Base-by-base conservation (phyloP, 768 basidiomycete species). In the Phanerodontia chrysosporium region DNA sequence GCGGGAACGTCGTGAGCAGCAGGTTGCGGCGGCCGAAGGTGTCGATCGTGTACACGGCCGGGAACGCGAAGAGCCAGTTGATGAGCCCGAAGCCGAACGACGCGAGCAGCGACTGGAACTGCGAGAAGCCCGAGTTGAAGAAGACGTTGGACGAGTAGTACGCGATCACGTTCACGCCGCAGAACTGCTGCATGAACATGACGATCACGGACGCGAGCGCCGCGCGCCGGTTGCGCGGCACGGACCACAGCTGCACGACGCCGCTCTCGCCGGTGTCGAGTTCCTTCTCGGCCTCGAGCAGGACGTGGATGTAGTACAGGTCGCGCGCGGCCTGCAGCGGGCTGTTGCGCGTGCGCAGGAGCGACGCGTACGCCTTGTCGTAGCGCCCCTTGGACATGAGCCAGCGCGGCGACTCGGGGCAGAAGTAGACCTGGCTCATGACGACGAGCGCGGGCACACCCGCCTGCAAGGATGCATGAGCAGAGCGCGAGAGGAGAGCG, bases 71-170 rank as follows among this genome's bases (percentile, higher is more conserved):
- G 27, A 74, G 36, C 63, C 71, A 75, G 65, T 77, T 77, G 62
- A 76, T 62, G 53, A 76, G 72, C 12, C 84, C 85, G 67, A 82
- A 84, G 21, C 84, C 85, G 70, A 80, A 80, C 0, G 82, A 83
- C 0, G 82, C 83, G 16, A 81, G 68, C 35, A 95, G 74, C 0
- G 90, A 83, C n/a, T 83, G 72, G 35, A 76, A 78, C 9, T 78
- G 64, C 2, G 69, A 71, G 69, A 84, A 86, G 16, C 82, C 83
- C 1, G 88, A 84, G 2, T 78, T 29, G 9, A 76, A 61, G 73
- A 95, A 93, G 71, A 95, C 82, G 28, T 79, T 83, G 0, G 88
- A 88, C 0, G 89, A 90, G 70, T 93, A 94, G 76, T 90, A 94
- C 6, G 90, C 87, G 61, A 81, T 81, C 58, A 85, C 85, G 71